phyloP scores from a whole-genome alignment of 306 rosid species.

The Trifolium repens region DNA sequence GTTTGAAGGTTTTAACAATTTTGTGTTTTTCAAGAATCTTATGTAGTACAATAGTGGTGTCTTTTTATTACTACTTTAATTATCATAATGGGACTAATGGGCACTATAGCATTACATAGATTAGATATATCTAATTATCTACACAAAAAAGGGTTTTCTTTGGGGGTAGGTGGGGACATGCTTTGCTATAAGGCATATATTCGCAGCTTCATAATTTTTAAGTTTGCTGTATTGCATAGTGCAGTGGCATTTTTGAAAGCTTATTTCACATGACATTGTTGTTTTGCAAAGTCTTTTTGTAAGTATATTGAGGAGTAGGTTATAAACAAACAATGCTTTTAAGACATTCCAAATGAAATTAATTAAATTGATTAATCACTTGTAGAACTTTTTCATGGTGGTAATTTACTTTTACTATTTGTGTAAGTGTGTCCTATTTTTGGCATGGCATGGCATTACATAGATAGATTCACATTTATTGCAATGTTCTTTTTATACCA shows the following conservation, averaged over 20 bases:
- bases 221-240: not conserved
- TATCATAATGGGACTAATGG: not conserved
- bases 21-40: slow-evolving; percentile 8
- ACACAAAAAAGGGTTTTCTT: slow-evolving; percentile 1
- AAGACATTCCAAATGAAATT: not conserved
- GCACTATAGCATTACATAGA: slow-evolving; percentile 23
- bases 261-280: not conserved
- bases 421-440: not conserved
- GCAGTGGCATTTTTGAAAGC: not conserved
- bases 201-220: not conserved
- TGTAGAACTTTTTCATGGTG: not conserved
- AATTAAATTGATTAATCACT: not conserved
- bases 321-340: not conserved
- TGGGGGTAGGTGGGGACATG: slow-evolving; percentile 15
- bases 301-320: not conserved
- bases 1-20: not conserved
- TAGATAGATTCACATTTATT: not conserved
- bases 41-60: not conserved
- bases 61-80: slow-evolving; percentile 30
- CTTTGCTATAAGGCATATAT: slow-evolving; percentile 29
- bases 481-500: not conserved
- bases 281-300: no score
- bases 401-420: not conserved
- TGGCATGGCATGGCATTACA: not conserved
- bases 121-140: not conserved